Base-by-base conservation (phyloP, 108 stramenopile genomes). In the Pelagomonas calceolata region DNA sequence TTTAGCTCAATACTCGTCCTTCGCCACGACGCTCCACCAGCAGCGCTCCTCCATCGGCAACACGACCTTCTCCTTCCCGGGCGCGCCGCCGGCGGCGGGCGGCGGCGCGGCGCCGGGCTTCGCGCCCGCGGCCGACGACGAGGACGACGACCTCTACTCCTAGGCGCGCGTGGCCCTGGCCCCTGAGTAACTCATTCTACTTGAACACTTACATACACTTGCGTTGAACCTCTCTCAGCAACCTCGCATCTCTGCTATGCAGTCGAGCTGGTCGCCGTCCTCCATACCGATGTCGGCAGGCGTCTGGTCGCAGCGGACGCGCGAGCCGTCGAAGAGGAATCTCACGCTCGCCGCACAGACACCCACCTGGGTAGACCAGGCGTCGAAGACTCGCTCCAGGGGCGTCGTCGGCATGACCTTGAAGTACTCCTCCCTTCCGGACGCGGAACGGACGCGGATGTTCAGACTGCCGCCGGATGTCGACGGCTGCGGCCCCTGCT, bases 1-100 rank as follows among this genome's bases (percentile, higher is more conserved):
- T 82, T 84, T 99, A 68, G 92, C 92, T 34, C 96, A 99, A 79
- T 99, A 99, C 82, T 96, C 98, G 14, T 92, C 93, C 65, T 99
- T 99, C 78, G 95, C 96, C n/a, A 85, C 90, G 86, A 93, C 92
- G 31, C 83, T 97, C 79, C 89, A 90, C 79, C 96, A 94, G 75
- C 88, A 88, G n/a, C 82, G 95, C 64, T 91, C 95, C 18, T 87
- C 91, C 67, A 89, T 93, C 51, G 83, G 90, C 76, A 78, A 93
- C 73, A 86, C 90, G 15, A 90, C 88, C 0, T 96, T 96, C 87
- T 81, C 89, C 30, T 96, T 96, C 81, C 95, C 95, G 29, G 51
- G 51, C 51, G 51, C 21, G 21, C 3, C 51, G 51, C 21, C 51
- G 21, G 51, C 51, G 21, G 51, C 51, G 21, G 51, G 21, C 21